phyloP scores from a whole-genome alignment of 805 yeast species.

The Novakomyces olei region DNA sequence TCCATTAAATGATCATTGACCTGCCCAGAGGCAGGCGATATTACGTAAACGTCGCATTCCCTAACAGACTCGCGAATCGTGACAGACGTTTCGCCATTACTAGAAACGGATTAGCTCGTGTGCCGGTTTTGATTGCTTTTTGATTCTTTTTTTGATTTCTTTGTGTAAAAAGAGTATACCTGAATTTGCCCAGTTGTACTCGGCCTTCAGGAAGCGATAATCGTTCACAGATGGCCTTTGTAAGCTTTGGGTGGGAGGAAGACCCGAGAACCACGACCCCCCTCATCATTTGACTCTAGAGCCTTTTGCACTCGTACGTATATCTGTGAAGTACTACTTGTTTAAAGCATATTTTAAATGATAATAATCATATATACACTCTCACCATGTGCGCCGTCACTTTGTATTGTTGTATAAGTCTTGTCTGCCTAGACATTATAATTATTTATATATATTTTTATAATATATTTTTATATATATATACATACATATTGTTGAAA shows the following conservation, averaged over 20 bases:
- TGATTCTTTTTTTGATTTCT: background rate
- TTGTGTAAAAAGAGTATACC: conserved; percentile 24
- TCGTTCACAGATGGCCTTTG: conserved; percentile 51
- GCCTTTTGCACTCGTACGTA: too few species aligned
- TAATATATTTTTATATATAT: too few species aligned
- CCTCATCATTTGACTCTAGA: conserved; percentile 43
- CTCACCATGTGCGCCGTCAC: too few species aligned
- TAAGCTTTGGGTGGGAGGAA: conserved; percentile 62
- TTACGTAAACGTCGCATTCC: conserved; percentile 83
- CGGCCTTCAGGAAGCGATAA: conserved; percentile 53
- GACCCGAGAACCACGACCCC: conserved; percentile 82
- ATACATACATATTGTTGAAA: too few species aligned
- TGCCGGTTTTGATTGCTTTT: background rate
- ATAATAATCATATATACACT: too few species aligned
- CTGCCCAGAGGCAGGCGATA: conserved; percentile 70
- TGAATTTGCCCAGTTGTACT: conserved; percentile 26
- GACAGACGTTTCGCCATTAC: conserved; percentile 88
- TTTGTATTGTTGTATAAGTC: too few species aligned
- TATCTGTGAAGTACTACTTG: too few species aligned
- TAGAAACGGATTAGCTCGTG: conserved; percentile 11
- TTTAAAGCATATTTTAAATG: too few species aligned
- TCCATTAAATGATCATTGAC: conserved; percentile 77
- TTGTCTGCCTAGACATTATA: too few species aligned
- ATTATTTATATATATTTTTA: too few species aligned
- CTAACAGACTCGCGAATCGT: conserved; percentile 73